Base-by-base conservation (phyloP, 495 filamentous ascomycete genomes). In the Aspergillus steynii region DNA sequence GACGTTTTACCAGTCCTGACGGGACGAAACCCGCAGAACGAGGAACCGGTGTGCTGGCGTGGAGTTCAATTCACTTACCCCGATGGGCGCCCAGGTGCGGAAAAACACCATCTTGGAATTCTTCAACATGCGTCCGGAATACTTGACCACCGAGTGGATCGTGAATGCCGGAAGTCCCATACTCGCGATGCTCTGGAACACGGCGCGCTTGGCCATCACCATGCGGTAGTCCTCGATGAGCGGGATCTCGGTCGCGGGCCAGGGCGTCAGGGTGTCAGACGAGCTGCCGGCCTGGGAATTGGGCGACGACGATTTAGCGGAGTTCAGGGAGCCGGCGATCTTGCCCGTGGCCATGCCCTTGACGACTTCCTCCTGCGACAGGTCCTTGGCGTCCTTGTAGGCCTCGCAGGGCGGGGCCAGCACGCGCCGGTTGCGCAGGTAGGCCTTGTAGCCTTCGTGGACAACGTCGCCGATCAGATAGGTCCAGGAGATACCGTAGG, bases 91-190 rank as follows among this genome's bases (percentile, higher is more conserved):
- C 86, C 87, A 99, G 0, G 91, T 92, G 58, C 93, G 77, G 8
- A 97, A 61, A 9, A 80, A 83, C 53, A 78, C 76, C 68, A 86
- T 95, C 82, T 95, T 93, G 26, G 77, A 78, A 67, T 89, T 79
- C 76, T 93, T 96, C 73, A 99, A 63, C 58, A 92, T 91, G 7
- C 79, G 77, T 0, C 95, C 92, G 7, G 88, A 90, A 69, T 99
- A 97, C 65, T 84, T 83, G 46, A 99, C 95, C 12, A 97, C 81
- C 56, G 86, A 90, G 70, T 99, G 95, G 58, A 99, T 97, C 0
- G 95, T 99, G 59, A 99, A 91, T 0, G 95, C 95, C 3, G 95
- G 95, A 61, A 97, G 69, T 8, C 90, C 95, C 95, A 99, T 99
- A 70, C 85, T 89, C 2, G 95, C 95, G 52, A 99, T 56, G 63